These are phyloP conservation scores for Penicillium simplicissimum DNA, from an alignment of 495 filamentous ascomycete genomes.

Conservation along the genomic window DNA sequence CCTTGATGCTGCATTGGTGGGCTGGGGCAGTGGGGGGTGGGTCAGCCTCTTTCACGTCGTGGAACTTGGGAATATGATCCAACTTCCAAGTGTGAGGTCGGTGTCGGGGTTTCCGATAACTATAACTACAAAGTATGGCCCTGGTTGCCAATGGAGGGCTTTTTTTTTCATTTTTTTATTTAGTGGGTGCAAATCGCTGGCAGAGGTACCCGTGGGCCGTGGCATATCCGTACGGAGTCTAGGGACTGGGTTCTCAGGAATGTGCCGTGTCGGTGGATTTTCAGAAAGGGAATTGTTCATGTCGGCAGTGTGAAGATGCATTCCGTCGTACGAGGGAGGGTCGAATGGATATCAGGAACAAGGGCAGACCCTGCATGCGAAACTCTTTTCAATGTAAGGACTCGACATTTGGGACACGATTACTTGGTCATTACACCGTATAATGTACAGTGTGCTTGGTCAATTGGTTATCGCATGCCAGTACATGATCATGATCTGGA, in stretches of 20 bases:
- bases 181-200: too few relatives aligned
- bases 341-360: not conserved
- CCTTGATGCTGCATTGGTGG: not conserved
- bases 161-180: too few relatives aligned
- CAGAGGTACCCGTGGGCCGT: too few relatives aligned
- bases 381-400: slow-evolving; percentile 6
- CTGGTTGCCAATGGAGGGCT: too few relatives aligned
- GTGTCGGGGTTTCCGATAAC: too few relatives aligned
- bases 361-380: slow-evolving; percentile 8
- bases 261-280: not conserved
- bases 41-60: too few relatives aligned
- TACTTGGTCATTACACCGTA: not conserved
- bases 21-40: too few relatives aligned
- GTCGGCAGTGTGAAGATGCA: not conserved
- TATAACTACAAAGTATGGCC: too few relatives aligned
- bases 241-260: not conserved
- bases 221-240: too few relatives aligned
- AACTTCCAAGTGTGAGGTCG: not conserved
- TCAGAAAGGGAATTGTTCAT: not conserved
- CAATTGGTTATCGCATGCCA: too few relatives aligned
- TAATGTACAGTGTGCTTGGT: too few relatives aligned
- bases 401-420: not conserved
- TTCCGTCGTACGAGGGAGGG: slow-evolving; percentile 7
- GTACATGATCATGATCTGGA: not conserved
- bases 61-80: not conserved